Evolutionary conservation across 495 filamentous ascomycete species (phyloP), one percentile per base, ranked within the genome.

Genomic region (Geopyxis carbonaria): DNA sequence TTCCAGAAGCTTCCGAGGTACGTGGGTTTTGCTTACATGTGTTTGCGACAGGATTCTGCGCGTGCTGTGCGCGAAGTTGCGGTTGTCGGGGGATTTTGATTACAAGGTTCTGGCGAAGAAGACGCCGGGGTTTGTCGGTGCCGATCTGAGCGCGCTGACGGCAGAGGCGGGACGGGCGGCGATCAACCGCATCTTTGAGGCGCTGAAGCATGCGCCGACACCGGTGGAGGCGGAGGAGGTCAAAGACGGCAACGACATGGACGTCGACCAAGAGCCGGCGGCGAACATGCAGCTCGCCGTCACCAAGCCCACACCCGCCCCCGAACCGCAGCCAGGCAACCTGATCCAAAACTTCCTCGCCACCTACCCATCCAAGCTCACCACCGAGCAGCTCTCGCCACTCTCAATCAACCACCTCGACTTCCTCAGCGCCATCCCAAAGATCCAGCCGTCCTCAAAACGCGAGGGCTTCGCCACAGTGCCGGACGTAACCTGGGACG

Each of bases 381-480:
- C 47, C 25, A 24, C 33, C 30, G 31, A 45, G 6, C 51, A 56
- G 31, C 44, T 56, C 34, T 38, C 41, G 14, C 44, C 52, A 5
- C 47, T 56, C 21, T 22, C 47, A 23, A 55, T 56, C 30, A 56
- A 51, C 15, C 39, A 57, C 23, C 37, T 60, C 5, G 80, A 89
- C 39, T 89, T 92, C 58, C 60, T 76, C 19, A 67, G 67, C 4
- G 89, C 87, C 19, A 66, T 94, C 20, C 72, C 79, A 27, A 76
- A 75, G 50, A 85, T 95, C 39, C 85, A 91, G 44, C 91, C 89
- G 3, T 93, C 85, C 1, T 79, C 83, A 14, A 91, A 92, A 55
- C 76, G 89, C 13, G 91, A 97, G 64, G 89, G 89, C 44, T 97
- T 97, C 59, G 83, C 86, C 20, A 93, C 86, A 1, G 83, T 95